A percentile compares a stretch with the other conserved stretches of the same genome.
These are phyloP conservation scores for Hordeum pubiflorum DNA, from an alignment of 202 grass and related monocot genomes.

Conservation along the genomic window DNA sequence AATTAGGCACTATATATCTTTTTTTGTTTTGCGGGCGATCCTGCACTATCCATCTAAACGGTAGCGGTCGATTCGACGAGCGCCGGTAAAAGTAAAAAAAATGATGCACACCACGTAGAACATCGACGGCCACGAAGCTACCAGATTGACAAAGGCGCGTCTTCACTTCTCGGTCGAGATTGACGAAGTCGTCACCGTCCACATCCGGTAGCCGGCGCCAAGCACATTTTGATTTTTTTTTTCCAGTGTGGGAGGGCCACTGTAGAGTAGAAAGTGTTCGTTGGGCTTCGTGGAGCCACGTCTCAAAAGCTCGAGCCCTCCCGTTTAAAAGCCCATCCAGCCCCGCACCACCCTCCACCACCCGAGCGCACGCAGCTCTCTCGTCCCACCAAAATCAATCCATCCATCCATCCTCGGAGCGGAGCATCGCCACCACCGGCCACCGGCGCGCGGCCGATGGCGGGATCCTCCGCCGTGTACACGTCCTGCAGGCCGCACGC, in stretches of 20 bases:
- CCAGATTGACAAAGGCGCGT: too few species aligned
- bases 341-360: too few species aligned
- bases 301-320: background rate
- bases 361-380: background rate
- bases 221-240: background rate
- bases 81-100: too few species aligned
- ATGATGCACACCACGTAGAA: too few species aligned
- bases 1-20: too few species aligned
- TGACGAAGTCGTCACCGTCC: too few species aligned
- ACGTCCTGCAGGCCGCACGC: conserved; percentile 2
- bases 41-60: too few species aligned
- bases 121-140: too few species aligned
- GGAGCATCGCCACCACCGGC: background rate
- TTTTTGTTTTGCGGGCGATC: too few species aligned
- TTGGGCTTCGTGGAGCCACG: background rate
- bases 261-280: background rate
- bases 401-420: background rate
- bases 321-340: background rate
- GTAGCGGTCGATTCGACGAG: too few species aligned
- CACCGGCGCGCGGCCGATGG: background rate
- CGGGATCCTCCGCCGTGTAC: conserved; percentile 33
- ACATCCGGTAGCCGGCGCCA: too few species aligned
- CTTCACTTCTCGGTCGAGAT: too few species aligned
- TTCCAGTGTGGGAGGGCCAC: background rate
- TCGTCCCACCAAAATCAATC: background rate